Percentiles rank a stretch among this genome's conserved stretches.
Conservation (phyloP, 768 basidiomycete genomes). For the Lactarius sanguifluus region DNA sequence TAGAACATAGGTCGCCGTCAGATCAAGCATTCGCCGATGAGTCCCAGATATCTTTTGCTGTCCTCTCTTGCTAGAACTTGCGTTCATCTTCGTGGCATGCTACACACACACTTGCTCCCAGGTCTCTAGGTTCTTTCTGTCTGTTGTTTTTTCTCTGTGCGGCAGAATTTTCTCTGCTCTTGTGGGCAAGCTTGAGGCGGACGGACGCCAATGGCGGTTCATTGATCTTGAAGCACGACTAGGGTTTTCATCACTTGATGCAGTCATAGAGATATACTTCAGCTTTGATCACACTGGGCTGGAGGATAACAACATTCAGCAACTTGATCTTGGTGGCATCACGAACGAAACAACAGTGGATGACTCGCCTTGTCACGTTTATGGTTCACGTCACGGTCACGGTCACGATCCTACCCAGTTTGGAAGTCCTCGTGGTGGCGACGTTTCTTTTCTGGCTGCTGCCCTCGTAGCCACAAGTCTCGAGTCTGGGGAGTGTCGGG, state of each 20-base stretch:
- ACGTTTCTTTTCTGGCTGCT: neutral
- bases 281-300: slow-evolving; percentile 21
- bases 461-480: neutral
- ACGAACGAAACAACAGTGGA: neutral
- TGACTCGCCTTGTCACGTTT: slow-evolving; percentile 19
- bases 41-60: neutral
- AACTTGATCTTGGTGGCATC: slow-evolving; percentile 8
- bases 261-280: slow-evolving; percentile 12
- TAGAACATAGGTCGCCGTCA: slow-evolving; percentile 4
- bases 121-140: neutral
- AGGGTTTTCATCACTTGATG: slow-evolving; percentile 13
- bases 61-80: slow-evolving; percentile 1
- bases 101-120: slow-evolving; percentile 2
- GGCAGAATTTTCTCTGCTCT: neutral
- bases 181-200: neutral
- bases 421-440: neutral
- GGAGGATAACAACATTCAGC: slow-evolving; percentile 8
- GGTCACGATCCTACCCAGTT: neutral
- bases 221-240: slow-evolving; percentile 14
- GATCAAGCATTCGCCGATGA: neutral
- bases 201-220: neutral
- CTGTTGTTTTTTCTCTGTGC: neutral
- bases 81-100: neutral
- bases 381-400: neutral
- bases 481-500: neutral